Conservation (phyloP, 495 filamentous ascomycete species). For the Hyphodiscus hymeniophilus region DNA sequence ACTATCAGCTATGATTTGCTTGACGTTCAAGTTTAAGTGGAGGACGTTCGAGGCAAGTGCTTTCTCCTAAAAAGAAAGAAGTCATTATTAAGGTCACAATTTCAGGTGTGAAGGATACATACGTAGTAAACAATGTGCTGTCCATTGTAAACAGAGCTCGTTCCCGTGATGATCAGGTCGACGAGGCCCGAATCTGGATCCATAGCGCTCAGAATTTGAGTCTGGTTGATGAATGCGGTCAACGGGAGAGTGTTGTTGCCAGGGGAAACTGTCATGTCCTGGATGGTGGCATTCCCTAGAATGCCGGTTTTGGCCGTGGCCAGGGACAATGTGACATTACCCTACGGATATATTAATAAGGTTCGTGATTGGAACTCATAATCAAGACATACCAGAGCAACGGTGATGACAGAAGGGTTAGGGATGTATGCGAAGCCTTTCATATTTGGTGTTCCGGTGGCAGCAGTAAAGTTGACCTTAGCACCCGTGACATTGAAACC, state of each 20-base stretch:
- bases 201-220: not conserved
- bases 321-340: constrained; percentile 32
- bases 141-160: constrained; percentile 14
- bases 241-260: constrained; percentile 34
- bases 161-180: constrained; percentile 11
- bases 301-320: constrained; percentile 18
- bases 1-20: constrained; percentile 7
- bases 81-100: not conserved
- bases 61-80: constrained; percentile 6
- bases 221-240: constrained; percentile 20
- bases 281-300: constrained; percentile 26
- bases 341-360: constrained; percentile 6
- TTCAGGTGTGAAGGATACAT: constrained; percentile 21
- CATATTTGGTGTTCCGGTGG: constrained; percentile 50
- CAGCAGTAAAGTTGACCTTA: constrained; percentile 34
- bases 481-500: constrained; percentile 38
- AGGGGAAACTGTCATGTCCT: constrained; percentile 28
- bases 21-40: constrained; percentile 14
- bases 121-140: constrained; percentile 26
- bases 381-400: constrained; percentile 48
- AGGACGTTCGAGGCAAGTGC: constrained; percentile 17
- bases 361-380: constrained; percentile 1
- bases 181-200: constrained; percentile 4
- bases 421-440: constrained; percentile 56
- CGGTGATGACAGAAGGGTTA: constrained; percentile 58